Percentiles rank a stretch among this genome's conserved stretches.
phyloP scores from a whole-genome alignment of 2,329 filamentous ascomycete genomes.

The Dendrostoma leiphaemia region DNA sequence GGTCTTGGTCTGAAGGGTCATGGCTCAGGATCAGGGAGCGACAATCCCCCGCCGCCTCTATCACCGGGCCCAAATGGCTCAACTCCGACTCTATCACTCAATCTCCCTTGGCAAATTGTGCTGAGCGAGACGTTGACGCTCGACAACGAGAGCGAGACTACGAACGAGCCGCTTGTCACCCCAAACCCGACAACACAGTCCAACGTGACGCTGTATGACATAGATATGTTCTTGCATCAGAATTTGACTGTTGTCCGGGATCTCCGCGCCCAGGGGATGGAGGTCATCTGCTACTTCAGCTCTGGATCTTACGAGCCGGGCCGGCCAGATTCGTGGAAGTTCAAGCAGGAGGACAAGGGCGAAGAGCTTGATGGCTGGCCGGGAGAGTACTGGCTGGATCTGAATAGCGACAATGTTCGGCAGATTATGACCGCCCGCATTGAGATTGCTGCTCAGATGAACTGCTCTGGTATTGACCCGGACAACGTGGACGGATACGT shows the following conservation, averaged over 20 bases:
- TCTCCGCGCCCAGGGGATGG: slow-evolving; percentile 51
- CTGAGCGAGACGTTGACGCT: slow-evolving; percentile 41
- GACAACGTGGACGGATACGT: slow-evolving; percentile 69
- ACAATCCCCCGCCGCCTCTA: slow-evolving; percentile 23
- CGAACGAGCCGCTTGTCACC: slow-evolving; percentile 36
- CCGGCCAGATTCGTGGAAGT: slow-evolving; percentile 56
- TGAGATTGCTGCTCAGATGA: slow-evolving; percentile 56
- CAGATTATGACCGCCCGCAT: slow-evolving; percentile 63
- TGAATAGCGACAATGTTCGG: slow-evolving; percentile 56
- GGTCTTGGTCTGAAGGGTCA: slow-evolving; percentile 42
- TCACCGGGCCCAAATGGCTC: slow-evolving; percentile 19
- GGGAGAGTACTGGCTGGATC: slow-evolving; percentile 65
- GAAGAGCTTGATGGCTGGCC: slow-evolving; percentile 60
- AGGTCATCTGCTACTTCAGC: slow-evolving; percentile 74
- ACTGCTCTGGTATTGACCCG: slow-evolving; percentile 68
- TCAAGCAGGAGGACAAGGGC: slow-evolving; percentile 55
- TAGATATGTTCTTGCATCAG: slow-evolving; percentile 55
- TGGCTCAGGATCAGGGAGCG: slow-evolving; percentile 17
- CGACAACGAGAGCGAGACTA: slow-evolving; percentile 37
- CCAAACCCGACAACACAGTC: slow-evolving; percentile 36
- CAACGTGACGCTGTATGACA: slow-evolving; percentile 59
- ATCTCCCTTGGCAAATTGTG: slow-evolving; percentile 61
- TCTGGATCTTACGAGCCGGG: slow-evolving; percentile 67
- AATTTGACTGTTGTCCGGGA: slow-evolving; percentile 39
- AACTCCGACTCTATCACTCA: slow-evolving; percentile 29